A percentile compares a stretch with the other conserved stretches of the same genome.
Conservation (phyloP, 2,329 filamentous ascomycete genomes). For the Metarhizium rileyi region DNA sequence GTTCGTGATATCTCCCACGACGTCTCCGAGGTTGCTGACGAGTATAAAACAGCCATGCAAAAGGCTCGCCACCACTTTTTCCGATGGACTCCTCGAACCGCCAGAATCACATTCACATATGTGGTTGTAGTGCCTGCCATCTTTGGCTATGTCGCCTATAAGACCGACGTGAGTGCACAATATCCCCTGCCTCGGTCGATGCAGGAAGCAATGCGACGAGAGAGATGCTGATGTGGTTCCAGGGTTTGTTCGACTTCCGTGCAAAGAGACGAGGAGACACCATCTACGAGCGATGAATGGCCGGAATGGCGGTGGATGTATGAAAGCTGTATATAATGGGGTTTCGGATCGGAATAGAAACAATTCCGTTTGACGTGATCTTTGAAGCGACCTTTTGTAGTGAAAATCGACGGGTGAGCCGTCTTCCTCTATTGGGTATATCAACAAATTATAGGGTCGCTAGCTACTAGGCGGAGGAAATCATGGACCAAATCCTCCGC, state of each 20-base stretch:
- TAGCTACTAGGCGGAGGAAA: not conserved
- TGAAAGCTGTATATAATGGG: constrained; percentile 31
- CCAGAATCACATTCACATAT: constrained; percentile 70
- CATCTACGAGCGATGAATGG: constrained; percentile 64
- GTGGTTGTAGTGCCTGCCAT: constrained; percentile 61
- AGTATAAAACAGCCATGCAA: constrained; percentile 56
- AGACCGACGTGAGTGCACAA: constrained; percentile 80
- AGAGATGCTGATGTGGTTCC: not conserved
- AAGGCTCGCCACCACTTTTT: constrained; percentile 88
- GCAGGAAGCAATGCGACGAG: not conserved
- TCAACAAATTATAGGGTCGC: constrained; percentile 2
- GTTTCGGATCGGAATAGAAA: constrained; percentile 19
- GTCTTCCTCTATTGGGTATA: constrained; percentile 17
- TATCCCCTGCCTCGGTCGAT: not conserved
- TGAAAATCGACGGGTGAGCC: not conserved
- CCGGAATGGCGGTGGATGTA: constrained; percentile 8
- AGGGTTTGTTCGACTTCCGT: constrained; percentile 82
- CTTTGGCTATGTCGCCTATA: constrained; percentile 63
- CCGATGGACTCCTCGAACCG: constrained; percentile 80
- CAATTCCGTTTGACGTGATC: not conserved
- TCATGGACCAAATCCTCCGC: not conserved
- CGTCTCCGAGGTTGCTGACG: constrained; percentile 13
- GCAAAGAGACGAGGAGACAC: constrained; percentile 83
- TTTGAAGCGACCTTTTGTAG: not conserved
- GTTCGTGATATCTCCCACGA: constrained; percentile 18